A percentile compares a stretch with the other conserved stretches of the same genome.
Evolutionary conservation across 129 eudicot species (phyloP).

Genomic region (Ambrosia trifida): DNA sequence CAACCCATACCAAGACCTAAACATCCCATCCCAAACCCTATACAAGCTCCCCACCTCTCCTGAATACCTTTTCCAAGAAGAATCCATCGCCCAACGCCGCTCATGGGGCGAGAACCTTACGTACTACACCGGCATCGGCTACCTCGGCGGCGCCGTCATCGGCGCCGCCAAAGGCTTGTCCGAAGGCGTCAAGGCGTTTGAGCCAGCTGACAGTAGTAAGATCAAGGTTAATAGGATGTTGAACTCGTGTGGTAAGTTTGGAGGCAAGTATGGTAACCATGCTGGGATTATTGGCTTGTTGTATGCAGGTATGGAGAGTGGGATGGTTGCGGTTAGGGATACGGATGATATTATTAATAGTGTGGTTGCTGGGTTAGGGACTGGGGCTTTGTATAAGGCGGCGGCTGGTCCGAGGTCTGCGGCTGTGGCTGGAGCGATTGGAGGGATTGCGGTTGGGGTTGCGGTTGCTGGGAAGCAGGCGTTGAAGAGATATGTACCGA

Average conservation of each 20-base stretch:
- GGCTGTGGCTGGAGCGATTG: constrained; percentile 92
- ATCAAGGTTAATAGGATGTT: constrained; percentile 69
- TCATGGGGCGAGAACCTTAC: constrained; percentile 98
- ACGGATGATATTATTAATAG: constrained; percentile 79
- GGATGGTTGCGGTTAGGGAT: constrained; percentile 75
- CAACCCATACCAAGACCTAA: constrained; percentile 85
- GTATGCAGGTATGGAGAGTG: constrained; percentile 91
- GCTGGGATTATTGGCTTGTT: constrained; percentile 80
- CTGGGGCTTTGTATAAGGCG: constrained; percentile 84
- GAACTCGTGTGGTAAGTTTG: constrained; percentile 68
- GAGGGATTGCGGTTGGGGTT: constrained; percentile 71
- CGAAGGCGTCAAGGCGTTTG: constrained; percentile 60
- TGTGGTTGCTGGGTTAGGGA: constrained; percentile 85
- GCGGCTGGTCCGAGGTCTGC: constrained; percentile 88
- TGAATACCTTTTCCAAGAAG: constrained; percentile 87
- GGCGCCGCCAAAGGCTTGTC: constrained; percentile 72
- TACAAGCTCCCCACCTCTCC: constrained; percentile 91
- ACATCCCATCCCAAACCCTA: constrained; percentile 52
- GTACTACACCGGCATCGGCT: constrained; percentile 91
- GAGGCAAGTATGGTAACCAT: constrained; percentile 67
- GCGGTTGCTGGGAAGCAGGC: constrained; percentile 80
- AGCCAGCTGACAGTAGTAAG: constrained; percentile 66
- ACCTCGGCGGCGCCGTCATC: constrained; percentile 65
- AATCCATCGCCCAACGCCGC: constrained; percentile 78
- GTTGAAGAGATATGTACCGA: constrained; percentile 76